Conservation (phyloP, 2,329 filamentous ascomycete species). For the Neoarthrinium moseri region DNA sequence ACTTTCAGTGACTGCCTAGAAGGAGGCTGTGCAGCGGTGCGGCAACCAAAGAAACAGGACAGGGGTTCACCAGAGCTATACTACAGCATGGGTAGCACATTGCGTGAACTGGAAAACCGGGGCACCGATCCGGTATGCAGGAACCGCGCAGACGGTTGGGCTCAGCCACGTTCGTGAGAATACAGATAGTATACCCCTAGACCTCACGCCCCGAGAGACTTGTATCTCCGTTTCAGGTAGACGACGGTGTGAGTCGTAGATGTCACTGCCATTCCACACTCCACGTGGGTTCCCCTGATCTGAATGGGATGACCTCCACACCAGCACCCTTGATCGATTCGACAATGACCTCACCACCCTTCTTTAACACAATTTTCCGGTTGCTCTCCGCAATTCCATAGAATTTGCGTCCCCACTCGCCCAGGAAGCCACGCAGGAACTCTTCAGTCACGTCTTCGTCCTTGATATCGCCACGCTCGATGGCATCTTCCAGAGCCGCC, state of each 20-base stretch:
- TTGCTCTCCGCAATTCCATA: conserved; percentile 13
- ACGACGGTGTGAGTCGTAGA: no score
- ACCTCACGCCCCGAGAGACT: no score
- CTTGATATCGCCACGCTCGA: conserved; percentile 27
- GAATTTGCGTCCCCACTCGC: conserved; percentile 26
- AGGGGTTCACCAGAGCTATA: no score
- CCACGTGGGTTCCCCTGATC: conserved; percentile 61
- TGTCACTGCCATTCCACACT: conserved; percentile 44
- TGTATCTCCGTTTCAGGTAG: no score
- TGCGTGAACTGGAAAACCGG: no score
- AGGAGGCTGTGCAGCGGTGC: background rate
- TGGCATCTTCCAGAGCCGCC: conserved; percentile 48
- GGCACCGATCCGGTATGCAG: no score
- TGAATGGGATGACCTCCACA: conserved; percentile 65
- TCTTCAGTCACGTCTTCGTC: conserved; percentile 27
- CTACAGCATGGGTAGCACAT: no score
- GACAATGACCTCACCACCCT: conserved; percentile 44
- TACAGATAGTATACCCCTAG: no score
- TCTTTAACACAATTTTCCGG: conserved; percentile 12
- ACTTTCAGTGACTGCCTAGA: background rate
- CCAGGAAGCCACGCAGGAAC: conserved; percentile 26
- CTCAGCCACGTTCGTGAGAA: no score
- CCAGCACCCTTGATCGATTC: conserved; percentile 53
- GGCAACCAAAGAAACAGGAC: no score
- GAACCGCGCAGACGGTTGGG: no score